These are phyloP conservation scores for Citrus medica DNA, from an alignment of 345 rosid species.

Conservation along the genomic window DNA sequence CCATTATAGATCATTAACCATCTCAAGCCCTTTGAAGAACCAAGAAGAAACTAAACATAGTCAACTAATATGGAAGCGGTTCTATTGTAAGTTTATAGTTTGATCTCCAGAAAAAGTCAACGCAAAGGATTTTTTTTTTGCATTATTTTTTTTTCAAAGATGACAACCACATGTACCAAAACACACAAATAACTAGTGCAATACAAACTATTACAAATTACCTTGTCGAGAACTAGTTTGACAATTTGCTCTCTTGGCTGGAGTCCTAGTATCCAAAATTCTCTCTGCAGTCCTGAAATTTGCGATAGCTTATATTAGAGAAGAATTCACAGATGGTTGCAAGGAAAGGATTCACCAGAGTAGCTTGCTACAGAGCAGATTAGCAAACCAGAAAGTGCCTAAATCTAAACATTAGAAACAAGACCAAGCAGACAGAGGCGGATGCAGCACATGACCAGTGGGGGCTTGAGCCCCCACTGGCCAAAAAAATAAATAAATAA, in stretches of 20 bases:
- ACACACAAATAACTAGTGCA: background rate
- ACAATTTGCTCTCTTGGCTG: constrained; percentile 62
- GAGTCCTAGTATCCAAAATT: constrained; percentile 48
- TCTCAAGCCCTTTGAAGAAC: background rate
- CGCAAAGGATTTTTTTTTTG: too few relatives aligned
- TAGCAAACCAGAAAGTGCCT: background rate
- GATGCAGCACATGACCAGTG: too few relatives aligned
- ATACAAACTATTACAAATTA: constrained; percentile 19
- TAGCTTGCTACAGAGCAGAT: background rate
- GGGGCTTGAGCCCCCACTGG: too few relatives aligned
- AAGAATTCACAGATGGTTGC: constrained; percentile 3
- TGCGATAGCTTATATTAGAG: background rate
- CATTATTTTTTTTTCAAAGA: background rate
- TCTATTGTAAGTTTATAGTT: background rate
- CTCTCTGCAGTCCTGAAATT: constrained; percentile 66
- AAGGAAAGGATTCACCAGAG: background rate
- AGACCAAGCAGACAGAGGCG: background rate
- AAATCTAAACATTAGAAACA: background rate
- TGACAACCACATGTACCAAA: background rate
- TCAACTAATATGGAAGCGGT: background rate
- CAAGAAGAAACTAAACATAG: background rate
- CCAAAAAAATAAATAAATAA: too few relatives aligned
- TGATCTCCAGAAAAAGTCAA: too few relatives aligned
- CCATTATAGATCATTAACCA: background rate
- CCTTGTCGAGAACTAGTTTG: constrained; percentile 57